Evolutionary conservation across 2,329 filamentous ascomycete genomes (phyloP), one percentile per base, ranked within the genome.

Genomic region (Xylariomycetidae sp.): DNA sequence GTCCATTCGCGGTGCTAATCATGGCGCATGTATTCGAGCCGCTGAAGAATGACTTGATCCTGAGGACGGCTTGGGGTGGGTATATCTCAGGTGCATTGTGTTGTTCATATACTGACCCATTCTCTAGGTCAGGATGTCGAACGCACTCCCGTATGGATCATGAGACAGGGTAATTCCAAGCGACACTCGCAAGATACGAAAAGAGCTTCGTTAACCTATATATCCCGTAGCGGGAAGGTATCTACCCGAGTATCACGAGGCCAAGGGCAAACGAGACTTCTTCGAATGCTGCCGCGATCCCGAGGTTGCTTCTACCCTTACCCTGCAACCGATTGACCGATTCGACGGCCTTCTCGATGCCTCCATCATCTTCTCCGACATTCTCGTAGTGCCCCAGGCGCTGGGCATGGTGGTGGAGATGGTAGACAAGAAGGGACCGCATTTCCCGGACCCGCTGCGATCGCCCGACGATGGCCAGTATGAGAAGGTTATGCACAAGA

Each of bases 391-490:
- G 43, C 92, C 92, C 0, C 92, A 98, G 65, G 92, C 92, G 19
- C 85, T 98, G 78, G 92, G 92, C 1, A 98, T 98, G 92, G 72
- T 74, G n/a, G 92, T 98, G 18, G 85, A 96, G 60, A 98, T 98
- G 92, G 73, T 96, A 9, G 89, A 95, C 60, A 93, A 92, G 65
- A 93, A 95, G 61, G 92, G 92, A 0, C 92, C 92, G 9, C 85
- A 93, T 58, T 98, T 98, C 60, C 92, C 92, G 0, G 68, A 83
- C 29, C 92, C 92, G 10, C 71, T 98, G 39, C 71, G 74, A 55
- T 79, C 74, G 24, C 90, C 92, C 3, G 72, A 81, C 32, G 89
- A 95, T 56, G 75, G 74, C 42, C 89, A 96, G 63, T 96, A 93
- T 64, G 68, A 69, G 45, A 69, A 82, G 54, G 72, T 96, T 39